These are phyloP conservation scores for Penicillium bovifimosum DNA, from an alignment of 495 filamentous ascomycete genomes.

Conservation along the genomic window DNA sequence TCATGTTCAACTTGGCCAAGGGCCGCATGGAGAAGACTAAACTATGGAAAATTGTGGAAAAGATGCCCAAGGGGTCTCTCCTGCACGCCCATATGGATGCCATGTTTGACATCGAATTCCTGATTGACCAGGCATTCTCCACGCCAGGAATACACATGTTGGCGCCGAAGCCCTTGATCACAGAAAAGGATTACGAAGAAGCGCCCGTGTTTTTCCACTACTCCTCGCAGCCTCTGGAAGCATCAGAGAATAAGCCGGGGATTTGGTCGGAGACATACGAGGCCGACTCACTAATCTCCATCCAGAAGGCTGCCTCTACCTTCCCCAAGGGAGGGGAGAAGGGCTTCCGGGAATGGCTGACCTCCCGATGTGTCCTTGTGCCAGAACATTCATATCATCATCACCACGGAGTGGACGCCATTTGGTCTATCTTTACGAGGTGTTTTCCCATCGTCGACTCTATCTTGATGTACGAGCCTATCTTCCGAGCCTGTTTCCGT, in stretches of 20 bases:
- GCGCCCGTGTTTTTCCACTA: constrained; percentile 51
- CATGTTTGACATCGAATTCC: constrained; percentile 79
- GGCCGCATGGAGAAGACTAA: constrained; percentile 72
- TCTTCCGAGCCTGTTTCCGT: constrained; percentile 70
- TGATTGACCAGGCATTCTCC: constrained; percentile 63
- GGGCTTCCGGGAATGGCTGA: constrained; percentile 78
- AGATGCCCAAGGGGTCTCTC: constrained; percentile 87
- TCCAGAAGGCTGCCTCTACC: constrained; percentile 59
- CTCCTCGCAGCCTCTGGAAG: constrained; percentile 14
- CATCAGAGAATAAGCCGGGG: constrained; percentile 20
- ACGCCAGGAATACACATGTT: constrained; percentile 72
- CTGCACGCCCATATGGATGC: constrained; percentile 86
- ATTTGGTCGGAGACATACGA: constrained; percentile 64
- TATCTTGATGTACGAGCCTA: constrained; percentile 84
- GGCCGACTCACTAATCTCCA: constrained; percentile 47
- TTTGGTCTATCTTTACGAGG: constrained; percentile 72
- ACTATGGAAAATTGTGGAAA: constrained; percentile 77
- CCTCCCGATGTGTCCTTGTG: constrained; percentile 61
- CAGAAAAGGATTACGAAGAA: constrained; percentile 39
- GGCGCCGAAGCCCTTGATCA: constrained; percentile 47
- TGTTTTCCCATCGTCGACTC: constrained; percentile 65
- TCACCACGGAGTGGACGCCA: constrained; percentile 69
- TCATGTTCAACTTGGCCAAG: constrained; percentile 82
- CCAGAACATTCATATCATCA: constrained; percentile 69
- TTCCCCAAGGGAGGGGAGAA: constrained; percentile 65